Percentiles rank a stretch among this genome's conserved stretches.
Evolutionary conservation across 805 yeast species (phyloP).

Genomic region (Metschnikowia reukaufii): DNA sequence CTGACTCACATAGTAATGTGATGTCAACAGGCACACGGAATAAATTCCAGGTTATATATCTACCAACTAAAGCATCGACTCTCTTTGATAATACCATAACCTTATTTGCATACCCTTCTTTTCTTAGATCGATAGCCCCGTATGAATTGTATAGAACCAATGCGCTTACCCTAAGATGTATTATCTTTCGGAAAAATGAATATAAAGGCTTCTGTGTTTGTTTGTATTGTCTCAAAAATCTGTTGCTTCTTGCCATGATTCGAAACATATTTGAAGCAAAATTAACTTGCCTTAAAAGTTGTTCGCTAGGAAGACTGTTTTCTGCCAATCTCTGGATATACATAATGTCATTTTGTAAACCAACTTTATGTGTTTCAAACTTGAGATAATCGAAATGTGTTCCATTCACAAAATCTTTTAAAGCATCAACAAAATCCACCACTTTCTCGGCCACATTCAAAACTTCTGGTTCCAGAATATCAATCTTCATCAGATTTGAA

Average conservation of each 20-base stretch:
- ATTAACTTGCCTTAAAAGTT: not conserved
- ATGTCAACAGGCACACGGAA: not conserved
- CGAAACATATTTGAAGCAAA: not conserved
- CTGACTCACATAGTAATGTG: not conserved
- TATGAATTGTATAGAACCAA: not conserved
- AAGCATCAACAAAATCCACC: not conserved
- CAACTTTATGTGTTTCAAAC: not conserved
- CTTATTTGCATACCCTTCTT: not conserved
- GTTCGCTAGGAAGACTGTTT: not conserved
- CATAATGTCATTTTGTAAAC: not conserved
- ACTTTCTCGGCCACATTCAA: too few species aligned
- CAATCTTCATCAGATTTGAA: too few species aligned
- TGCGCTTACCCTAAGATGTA: not conserved
- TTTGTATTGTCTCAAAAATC: not conserved
- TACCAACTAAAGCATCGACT: not conserved
- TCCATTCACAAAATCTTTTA: not conserved
- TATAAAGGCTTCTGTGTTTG: not conserved
- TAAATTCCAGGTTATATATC: not conserved
- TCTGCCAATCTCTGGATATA: not conserved
- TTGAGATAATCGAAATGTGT: not conserved
- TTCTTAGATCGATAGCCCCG: not conserved
- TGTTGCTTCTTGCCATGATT: not conserved
- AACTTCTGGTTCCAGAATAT: too few species aligned
- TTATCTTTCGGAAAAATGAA: not conserved
- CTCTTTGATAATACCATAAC: not conserved